Evolutionary conservation across 768 basidiomycete genomes (phyloP).

Genomic region (Lactarius sanguifluus): DNA sequence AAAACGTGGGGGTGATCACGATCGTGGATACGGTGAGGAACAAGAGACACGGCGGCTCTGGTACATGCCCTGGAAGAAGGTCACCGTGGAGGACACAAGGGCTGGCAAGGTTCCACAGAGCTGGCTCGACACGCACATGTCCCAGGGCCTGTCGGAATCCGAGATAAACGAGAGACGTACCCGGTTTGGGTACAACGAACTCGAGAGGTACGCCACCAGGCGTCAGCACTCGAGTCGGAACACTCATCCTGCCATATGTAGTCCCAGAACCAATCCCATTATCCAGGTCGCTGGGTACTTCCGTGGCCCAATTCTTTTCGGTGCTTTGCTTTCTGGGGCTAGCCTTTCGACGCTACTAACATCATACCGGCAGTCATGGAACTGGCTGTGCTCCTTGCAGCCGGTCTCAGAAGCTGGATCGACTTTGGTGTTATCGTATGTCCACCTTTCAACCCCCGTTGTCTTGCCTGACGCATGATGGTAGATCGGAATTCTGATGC

Average conservation of each 20-base stretch:
- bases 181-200: constrained; percentile 45
- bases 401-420: constrained; percentile 48
- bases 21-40: constrained; percentile 15
- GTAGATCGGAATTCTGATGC: constrained; percentile 41
- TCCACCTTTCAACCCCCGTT: background rate
- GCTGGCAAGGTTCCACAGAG: constrained; percentile 39
- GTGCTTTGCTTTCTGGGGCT: constrained; percentile 2
- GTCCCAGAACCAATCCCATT: constrained; percentile 43
- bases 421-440: constrained; percentile 50
- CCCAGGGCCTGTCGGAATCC: constrained; percentile 38
- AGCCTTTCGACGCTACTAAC: background rate
- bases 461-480: background rate
- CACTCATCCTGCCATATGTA: constrained; percentile 20
- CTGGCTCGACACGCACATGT: constrained; percentile 45
- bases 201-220: constrained; percentile 37
- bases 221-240: background rate
- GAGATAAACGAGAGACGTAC: constrained; percentile 40
- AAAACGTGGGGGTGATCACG: constrained; percentile 8
- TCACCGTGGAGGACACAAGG: constrained; percentile 32
- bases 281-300: constrained; percentile 48
- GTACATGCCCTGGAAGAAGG: constrained; percentile 49
- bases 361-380: constrained; percentile 41
- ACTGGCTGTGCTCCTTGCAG: constrained; percentile 46
- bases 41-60: constrained; percentile 39
- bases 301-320: constrained; percentile 44